Percentiles rank a stretch among this genome's conserved stretches.
Evolutionary conservation across 169 alveolate genomes (phyloP).

Genomic region (Plasmodium gonderi): DNA sequence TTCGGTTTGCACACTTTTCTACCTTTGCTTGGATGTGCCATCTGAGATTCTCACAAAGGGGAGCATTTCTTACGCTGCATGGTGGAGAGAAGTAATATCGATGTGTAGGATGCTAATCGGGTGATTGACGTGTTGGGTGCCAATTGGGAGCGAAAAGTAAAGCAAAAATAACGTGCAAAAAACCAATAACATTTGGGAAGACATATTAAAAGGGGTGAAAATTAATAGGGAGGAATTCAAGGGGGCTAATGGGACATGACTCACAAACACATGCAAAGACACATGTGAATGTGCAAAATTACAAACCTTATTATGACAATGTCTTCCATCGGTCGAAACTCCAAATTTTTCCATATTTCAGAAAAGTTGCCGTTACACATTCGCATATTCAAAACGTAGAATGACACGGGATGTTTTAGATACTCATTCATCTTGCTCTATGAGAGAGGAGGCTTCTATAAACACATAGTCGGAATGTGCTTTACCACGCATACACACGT

Average conservation of each 20-base stretch:
- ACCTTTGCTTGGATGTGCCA: background rate
- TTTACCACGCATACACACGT: too few species aligned
- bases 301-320: constrained; percentile 38
- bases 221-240: too few species aligned
- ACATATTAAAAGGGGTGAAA: too few species aligned
- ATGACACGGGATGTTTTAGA: constrained; percentile 1
- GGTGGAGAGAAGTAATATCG: background rate
- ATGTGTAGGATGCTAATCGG: too few species aligned
- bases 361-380: background rate
- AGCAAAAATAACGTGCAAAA: too few species aligned
- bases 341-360: background rate
- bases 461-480: too few species aligned
- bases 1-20: background rate
- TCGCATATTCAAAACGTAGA: constrained; percentile 18
- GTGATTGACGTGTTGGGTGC: too few species aligned
- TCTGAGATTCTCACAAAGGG: background rate
- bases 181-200: too few species aligned
- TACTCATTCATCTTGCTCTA: constrained; percentile 15
- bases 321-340: constrained; percentile 1
- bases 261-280: too few species aligned
- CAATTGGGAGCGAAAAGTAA: too few species aligned
- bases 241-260: too few species aligned
- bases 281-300: background rate
- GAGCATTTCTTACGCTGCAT: constrained; percentile 9
- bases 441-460: background rate